Percentiles rank a stretch among this genome's conserved stretches.
Conservation (phyloP, 495 filamentous ascomycete genomes). For the Echria macrotheca region DNA sequence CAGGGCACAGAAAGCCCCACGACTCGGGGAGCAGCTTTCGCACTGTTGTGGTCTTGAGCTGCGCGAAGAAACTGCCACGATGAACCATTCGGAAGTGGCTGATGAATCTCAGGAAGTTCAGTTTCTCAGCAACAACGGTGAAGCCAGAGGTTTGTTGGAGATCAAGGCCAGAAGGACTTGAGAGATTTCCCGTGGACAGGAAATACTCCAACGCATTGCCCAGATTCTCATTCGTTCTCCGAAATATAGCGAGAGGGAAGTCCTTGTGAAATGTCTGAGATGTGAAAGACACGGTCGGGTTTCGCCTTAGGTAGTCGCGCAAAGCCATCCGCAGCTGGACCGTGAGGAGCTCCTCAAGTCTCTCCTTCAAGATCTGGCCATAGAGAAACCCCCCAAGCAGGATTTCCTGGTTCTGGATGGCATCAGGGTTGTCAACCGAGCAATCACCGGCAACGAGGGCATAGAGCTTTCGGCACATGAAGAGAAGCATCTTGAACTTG, state of each 20-base stretch:
- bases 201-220: constrained; percentile 88
- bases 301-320: constrained; percentile 66
- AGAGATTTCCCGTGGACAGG: constrained; percentile 88
- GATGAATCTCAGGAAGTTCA: constrained; percentile 98
- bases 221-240: constrained; percentile 78
- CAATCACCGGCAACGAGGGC: constrained; percentile 88
- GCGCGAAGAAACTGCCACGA: constrained; percentile 96
- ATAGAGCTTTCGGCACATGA: constrained; percentile 96
- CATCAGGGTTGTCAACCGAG: constrained; percentile 89
- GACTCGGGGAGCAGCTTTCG: constrained; percentile 92
- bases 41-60: constrained; percentile 94
- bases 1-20: constrained; percentile 95
- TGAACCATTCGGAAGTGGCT: constrained; percentile 99
- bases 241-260: constrained; percentile 70
- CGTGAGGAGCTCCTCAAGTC: constrained; percentile 79
- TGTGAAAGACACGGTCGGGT: constrained; percentile 57
- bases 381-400: constrained; percentile 89
- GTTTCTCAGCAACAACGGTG: constrained; percentile 95
- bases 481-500: constrained; percentile 90
- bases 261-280: constrained; percentile 69
- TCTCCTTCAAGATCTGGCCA: constrained; percentile 91
- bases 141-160: constrained; percentile 91
- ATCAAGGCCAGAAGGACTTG: constrained; percentile 86
- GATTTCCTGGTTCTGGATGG: constrained; percentile 90
- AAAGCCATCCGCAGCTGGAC: constrained; percentile 53